Evolutionary conservation across 805 yeast genomes (phyloP).

Genomic region (Ogataea ramenticola): DNA sequence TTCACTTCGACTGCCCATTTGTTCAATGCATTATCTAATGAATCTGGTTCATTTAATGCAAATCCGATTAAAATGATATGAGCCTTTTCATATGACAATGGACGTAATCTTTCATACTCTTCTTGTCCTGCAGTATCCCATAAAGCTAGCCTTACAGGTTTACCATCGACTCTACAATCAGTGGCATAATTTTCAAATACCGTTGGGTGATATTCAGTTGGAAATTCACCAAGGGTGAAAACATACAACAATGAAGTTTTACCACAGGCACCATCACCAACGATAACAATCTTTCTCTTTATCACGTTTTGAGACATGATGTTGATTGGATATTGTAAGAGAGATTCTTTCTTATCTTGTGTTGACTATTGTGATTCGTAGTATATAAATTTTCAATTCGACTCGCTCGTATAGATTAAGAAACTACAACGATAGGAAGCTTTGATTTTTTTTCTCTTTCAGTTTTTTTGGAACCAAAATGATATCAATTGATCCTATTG

Average conservation of each 20-base stretch:
- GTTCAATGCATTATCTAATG: conserved; percentile 69
- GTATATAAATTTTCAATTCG: too few relatives aligned
- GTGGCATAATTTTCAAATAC: conserved; percentile 93
- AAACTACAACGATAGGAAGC: too few relatives aligned
- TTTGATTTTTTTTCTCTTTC: neutral
- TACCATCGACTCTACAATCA: conserved; percentile 90
- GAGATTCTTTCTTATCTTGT: neutral
- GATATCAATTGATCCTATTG: too few relatives aligned
- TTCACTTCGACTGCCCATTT: conserved; percentile 87
- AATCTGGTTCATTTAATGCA: conserved; percentile 79
- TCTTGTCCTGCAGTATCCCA: conserved; percentile 99
- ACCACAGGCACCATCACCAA: conserved; percentile 95
- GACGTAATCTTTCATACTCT: conserved; percentile 86
- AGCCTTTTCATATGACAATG: conserved; percentile 81
- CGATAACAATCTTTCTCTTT: conserved; percentile 76
- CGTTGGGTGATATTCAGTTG: conserved; percentile 88
- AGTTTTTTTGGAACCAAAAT: neutral
- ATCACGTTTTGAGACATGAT: conserved; percentile 25
- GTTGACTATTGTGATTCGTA: too few relatives aligned
- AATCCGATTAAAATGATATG: conserved; percentile 82
- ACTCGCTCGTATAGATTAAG: too few relatives aligned
- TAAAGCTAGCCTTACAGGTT: conserved; percentile 76
- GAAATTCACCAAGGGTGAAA: conserved; percentile 88
- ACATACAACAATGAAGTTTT: conserved; percentile 87
- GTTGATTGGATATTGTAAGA: too few relatives aligned